Conservation (phyloP, 176 grass and related monocot species). For the Ananas comosus region DNA sequence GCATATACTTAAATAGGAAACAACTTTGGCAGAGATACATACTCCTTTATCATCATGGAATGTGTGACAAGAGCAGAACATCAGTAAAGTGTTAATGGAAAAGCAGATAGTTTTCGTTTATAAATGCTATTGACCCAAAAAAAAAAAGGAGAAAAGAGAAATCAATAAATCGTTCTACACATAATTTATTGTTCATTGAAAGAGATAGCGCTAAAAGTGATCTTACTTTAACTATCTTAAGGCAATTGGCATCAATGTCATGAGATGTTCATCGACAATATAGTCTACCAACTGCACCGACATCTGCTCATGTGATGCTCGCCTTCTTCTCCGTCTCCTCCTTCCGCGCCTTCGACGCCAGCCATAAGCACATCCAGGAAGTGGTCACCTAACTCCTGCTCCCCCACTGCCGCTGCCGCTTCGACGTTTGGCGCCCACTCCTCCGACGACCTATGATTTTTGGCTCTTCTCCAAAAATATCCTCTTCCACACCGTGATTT, state of each 20-base stretch:
- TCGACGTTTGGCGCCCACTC: no score
- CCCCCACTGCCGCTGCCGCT: no score
- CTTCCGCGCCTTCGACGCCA: no score
- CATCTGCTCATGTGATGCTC: slow-evolving; percentile 90
- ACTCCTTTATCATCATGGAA: no score
- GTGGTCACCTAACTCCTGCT: no score
- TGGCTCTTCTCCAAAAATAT: no score
- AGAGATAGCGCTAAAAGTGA: slow-evolving; percentile 8
- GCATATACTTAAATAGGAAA: no score
- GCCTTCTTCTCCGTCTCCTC: no score
- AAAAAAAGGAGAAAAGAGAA: neutral
- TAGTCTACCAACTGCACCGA: slow-evolving; percentile 63
- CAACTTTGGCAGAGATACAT: no score
- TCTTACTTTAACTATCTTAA: slow-evolving; percentile 77
- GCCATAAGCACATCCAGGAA: no score
- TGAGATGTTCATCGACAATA: slow-evolving; percentile 75
- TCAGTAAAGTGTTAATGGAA: neutral
- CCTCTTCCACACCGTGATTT: slow-evolving; percentile 79
- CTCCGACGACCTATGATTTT: no score
- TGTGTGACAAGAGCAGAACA: no score
- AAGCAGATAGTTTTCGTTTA: neutral
- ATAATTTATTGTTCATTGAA: neutral
- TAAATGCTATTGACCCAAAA: neutral
- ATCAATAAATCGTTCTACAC: neutral
- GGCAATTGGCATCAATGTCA: slow-evolving; percentile 67